phyloP scores from a whole-genome alignment of 2,329 filamentous ascomycete genomes.

The Byssothecium circinans region DNA sequence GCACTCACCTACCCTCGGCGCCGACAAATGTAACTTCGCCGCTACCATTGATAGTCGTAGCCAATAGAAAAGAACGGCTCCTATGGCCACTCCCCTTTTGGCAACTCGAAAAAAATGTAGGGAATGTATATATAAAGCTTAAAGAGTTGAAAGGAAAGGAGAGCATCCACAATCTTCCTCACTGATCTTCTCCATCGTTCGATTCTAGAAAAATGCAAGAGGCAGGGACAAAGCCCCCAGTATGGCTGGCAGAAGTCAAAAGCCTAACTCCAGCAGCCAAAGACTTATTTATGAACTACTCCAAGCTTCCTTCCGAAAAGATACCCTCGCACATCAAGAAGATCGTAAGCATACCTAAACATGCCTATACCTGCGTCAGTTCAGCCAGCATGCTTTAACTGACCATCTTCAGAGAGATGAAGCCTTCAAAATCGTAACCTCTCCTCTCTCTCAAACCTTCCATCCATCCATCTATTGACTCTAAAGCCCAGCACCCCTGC shows the following conservation, averaged over 20 bases:
- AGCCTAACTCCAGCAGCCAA: slow-evolving; percentile 32
- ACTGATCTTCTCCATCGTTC: not conserved
- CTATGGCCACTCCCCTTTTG: not conserved
- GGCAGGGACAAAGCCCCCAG: slow-evolving; percentile 31
- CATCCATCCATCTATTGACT: not conserved
- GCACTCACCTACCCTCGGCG: not conserved
- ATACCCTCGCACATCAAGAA: slow-evolving; percentile 42
- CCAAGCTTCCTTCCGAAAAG: slow-evolving; percentile 38
- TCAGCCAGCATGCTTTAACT: not conserved
- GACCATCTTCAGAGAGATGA: slow-evolving; percentile 26
- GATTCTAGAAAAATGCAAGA: slow-evolving; percentile 3
- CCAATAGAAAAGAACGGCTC: not conserved
- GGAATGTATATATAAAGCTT: not conserved
- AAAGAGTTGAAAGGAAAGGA: not conserved
- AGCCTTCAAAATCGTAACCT: slow-evolving; percentile 35
- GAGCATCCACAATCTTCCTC: not conserved
- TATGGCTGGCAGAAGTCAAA: slow-evolving; percentile 30
- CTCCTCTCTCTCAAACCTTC: not conserved
- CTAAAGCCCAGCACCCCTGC: slow-evolving; percentile 37
- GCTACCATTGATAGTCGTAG: not conserved
- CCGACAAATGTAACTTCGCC: not conserved
- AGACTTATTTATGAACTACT: slow-evolving; percentile 45
- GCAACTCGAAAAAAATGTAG: not conserved
- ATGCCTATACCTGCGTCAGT: not conserved
- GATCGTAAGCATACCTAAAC: slow-evolving; percentile 25